These are phyloP conservation scores for Fagopyrum homotropicum DNA, from an alignment of 148 eudicot genomes.

Conservation along the genomic window DNA sequence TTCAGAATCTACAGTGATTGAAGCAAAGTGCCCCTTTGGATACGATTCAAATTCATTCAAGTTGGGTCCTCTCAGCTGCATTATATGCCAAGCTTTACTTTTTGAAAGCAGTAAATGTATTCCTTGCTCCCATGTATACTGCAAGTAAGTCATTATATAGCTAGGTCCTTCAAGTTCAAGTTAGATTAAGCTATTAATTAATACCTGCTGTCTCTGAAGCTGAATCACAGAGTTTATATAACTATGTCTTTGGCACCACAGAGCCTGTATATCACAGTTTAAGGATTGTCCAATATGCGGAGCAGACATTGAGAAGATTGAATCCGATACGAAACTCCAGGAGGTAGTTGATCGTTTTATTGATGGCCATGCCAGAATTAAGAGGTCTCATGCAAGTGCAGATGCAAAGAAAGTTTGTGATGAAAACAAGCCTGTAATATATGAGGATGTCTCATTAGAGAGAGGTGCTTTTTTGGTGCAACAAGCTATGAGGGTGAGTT, in stretches of 20 bases:
- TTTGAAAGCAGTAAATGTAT: slow-evolving; percentile 81
- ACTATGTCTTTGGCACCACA: slow-evolving; percentile 16
- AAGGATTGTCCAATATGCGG: slow-evolving; percentile 96
- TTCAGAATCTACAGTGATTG: slow-evolving; percentile 30
- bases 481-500: slow-evolving; percentile 96
- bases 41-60: slow-evolving; percentile 88
- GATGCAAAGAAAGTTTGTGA: slow-evolving; percentile 42
- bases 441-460: slow-evolving; percentile 93
- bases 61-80: slow-evolving; percentile 89
- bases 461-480: slow-evolving; percentile 92
- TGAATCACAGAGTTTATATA: slow-evolving; percentile 4
- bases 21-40: slow-evolving; percentile 91
- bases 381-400: slow-evolving; percentile 55
- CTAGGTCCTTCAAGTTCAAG: background rate
- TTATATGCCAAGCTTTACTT: slow-evolving; percentile 89
- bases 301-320: slow-evolving; percentile 87
- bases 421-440: slow-evolving; percentile 71
- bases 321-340: slow-evolving; percentile 73
- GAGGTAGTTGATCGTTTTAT: slow-evolving; percentile 86
- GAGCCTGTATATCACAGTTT: slow-evolving; percentile 84
- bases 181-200: background rate
- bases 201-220: background rate
- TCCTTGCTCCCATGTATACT: slow-evolving; percentile 82
- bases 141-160: slow-evolving; percentile 61
- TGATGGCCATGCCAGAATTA: slow-evolving; percentile 96